Evolutionary conservation across 208 protist species (phyloP).

Genomic region (Histomonas meleagridis): DNA sequence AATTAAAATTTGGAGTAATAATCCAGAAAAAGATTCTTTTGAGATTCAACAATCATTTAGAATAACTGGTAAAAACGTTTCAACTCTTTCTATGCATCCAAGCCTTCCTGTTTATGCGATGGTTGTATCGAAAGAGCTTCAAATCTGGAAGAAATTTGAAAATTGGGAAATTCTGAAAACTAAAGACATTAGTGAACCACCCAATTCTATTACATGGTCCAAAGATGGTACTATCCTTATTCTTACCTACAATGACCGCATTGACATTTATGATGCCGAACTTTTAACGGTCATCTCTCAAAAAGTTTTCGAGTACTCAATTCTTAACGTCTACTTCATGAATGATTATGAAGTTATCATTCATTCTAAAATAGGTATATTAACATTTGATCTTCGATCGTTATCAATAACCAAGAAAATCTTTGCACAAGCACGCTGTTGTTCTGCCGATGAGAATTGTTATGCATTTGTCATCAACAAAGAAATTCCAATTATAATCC

Average conservation of each 20-base stretch:
- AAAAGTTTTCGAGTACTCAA: not conserved
- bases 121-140: not conserved
- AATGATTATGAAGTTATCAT: not conserved
- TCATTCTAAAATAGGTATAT: not conserved
- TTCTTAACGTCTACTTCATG: not conserved
- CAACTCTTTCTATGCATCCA: slow-evolving; percentile 21
- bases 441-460: not conserved
- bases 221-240: not conserved
- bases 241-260: not conserved
- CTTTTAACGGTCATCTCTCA: not conserved
- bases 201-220: not conserved
- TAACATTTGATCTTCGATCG: not conserved
- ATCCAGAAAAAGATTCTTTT: not conserved
- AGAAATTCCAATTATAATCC: not conserved
- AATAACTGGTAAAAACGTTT: not conserved
- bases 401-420: not conserved
- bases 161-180: not conserved
- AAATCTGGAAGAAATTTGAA: not conserved
- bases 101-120: not conserved
- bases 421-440: not conserved
- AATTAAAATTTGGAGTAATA: not conserved
- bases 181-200: not conserved
- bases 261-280: not conserved
- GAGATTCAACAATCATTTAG: not conserved
- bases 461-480: not conserved